Percentiles rank a stretch among this genome's conserved stretches.
Evolutionary conservation across 176 grass and related monocot species (phyloP).

Genomic region (Phragmites australis): DNA sequence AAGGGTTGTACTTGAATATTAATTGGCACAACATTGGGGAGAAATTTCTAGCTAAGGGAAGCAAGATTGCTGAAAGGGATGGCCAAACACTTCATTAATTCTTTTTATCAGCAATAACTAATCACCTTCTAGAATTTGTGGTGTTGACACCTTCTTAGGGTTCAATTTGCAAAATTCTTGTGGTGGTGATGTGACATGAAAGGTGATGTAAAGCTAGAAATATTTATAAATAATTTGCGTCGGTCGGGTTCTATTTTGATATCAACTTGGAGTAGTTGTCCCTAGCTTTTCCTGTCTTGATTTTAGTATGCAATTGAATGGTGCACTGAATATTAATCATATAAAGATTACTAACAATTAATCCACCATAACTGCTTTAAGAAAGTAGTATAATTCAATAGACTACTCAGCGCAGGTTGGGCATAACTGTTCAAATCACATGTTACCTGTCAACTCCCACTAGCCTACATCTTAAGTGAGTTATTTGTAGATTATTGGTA

Average conservation of each 20-base stretch:
- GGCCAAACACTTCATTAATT: slow-evolving; percentile 24
- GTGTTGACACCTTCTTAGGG: slow-evolving; percentile 39
- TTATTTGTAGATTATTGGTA: too few relatives aligned
- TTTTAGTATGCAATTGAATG: slow-evolving; percentile 39
- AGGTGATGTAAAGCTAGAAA: slow-evolving; percentile 57
- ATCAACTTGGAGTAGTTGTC: slow-evolving; percentile 32
- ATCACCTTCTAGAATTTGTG: slow-evolving; percentile 51
- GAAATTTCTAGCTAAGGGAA: slow-evolving; percentile 43
- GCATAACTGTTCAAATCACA: too few relatives aligned
- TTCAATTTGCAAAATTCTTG: slow-evolving; percentile 49
- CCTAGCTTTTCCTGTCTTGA: slow-evolving; percentile 26
- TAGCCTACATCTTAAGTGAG: too few relatives aligned
- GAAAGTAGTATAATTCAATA: background rate
- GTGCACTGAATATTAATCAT: slow-evolving; percentile 29
- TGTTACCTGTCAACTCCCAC: too few relatives aligned
- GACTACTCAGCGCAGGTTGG: too few relatives aligned
- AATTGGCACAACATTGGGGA: slow-evolving; percentile 31
- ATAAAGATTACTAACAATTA: background rate
- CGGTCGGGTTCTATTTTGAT: slow-evolving; percentile 45
- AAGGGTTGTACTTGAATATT: slow-evolving; percentile 28
- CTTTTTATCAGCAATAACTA: slow-evolving; percentile 4
- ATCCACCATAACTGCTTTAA: slow-evolving; percentile 6
- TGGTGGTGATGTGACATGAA: slow-evolving; percentile 41
- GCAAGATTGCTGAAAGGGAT: slow-evolving; percentile 52
- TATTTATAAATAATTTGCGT: slow-evolving; percentile 27